Evolutionary conservation across 441 rosid species (phyloP), one percentile per base, ranked within the genome.

Genomic region (Gossypium trilobum): DNA sequence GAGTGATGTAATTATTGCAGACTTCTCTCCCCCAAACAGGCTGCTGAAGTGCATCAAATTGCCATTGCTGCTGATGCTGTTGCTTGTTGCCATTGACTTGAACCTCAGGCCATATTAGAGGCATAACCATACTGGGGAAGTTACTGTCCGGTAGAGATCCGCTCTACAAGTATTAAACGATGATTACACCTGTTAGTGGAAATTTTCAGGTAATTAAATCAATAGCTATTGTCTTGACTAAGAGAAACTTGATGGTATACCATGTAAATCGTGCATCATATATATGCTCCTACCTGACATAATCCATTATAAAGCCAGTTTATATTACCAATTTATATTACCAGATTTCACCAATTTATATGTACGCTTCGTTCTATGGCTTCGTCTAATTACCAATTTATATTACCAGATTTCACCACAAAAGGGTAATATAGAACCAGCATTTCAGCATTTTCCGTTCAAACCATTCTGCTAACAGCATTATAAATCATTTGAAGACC

Each of bases 1-100:
- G 82, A 76, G 83, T 76, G 7, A 84, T 76, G 76, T 89, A 83
- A 80, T 81, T 82, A 59, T 80, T 85, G 80, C 72, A 69, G 54
- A 86, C 87, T 65, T 87, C 89, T 81, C 84, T 81, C 78, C 84
- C 88, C 96, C 89, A 91, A 74, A 77, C 80, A 0, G 81, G 84
- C 65, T 81, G 96, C 44, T 84, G 88, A 78, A 80, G 76, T 10
- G 85, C 80, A 58, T 87, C 87, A 52, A 77, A 57, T 68, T 82
- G 85, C 89, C 88, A 88, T 73, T 87, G 90, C 61, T 83, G 96
- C 73, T 82, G 84, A 82, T 76, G 87, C 11, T 85, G 87, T 68
- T 91, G 91, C 82, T 88, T 78, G 79, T 75, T 88, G 52, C 79
- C 87, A 16, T n/a, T 79, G 55, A 51, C 69, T 77, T 79, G 87